Base-by-base conservation (phyloP, 257 asterid genomes). In the Lithospermum erythrorhizon region DNA sequence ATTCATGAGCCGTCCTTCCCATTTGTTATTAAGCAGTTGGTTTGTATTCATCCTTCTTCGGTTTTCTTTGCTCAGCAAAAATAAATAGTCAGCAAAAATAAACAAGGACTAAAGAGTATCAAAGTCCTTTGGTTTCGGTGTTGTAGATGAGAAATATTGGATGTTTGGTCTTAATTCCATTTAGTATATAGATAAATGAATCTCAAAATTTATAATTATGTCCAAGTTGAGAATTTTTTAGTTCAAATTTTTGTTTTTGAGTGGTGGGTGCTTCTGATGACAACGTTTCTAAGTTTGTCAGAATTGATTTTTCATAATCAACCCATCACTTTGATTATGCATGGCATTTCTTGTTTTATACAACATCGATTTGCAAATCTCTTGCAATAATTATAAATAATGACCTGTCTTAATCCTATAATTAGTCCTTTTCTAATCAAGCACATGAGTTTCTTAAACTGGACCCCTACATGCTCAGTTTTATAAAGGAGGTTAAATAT, bases 401-500 rank as follows among this genome's bases (percentile, higher is more conserved):
- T 53, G 19, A 56, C n/a, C 37, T 55, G 45, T 57, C 22, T 63
- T 72, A 61, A 65, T 71, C 65, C 19, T 81, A 35, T 59, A 73
- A 58, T 78, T 83, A 63, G 80, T 71, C 61, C 67, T 82, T 82
- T 80, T 87, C 78, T 82, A 81, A 84, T 84, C 94, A 76, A 82
- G 78, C 97, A 87, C 96, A 83, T 87, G 96, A 90, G 83, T 73
- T 56, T 71, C 61, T 74, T 70, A 72, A 63, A 75, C 77, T 79
- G 94, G 90, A 75, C 82, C 86, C 78, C 67, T 76, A 67, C 82
- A 70, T 70, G 70, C 64, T 74, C 82, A 75, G 63, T 81, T 75
- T 72, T 41, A 41, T 11, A 41, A 14, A 41, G 17, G 49, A 11
- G 49, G 18, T 0, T 11, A 41, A 41, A 17, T 37, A 37, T 1